Base-by-base conservation (phyloP, 108 stramenopile species). In the Chaetoceros muelleri region DNA sequence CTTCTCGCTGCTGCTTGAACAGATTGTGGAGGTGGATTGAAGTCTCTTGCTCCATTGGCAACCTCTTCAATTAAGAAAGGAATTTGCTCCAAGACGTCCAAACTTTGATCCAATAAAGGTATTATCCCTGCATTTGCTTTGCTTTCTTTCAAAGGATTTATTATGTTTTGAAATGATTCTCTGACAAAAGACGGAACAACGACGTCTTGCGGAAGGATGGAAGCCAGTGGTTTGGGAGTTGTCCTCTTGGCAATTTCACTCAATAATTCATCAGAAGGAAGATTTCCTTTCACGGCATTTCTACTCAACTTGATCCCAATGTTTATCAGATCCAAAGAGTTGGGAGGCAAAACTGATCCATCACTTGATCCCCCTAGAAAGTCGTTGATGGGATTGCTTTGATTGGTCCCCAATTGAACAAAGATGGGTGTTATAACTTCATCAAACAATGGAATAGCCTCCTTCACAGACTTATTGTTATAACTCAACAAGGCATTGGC, bases 401-500 rank as follows among this genome's bases (percentile, higher is more conserved):
- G 76, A 47, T 60, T 60, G 0, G 56, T 53, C 46, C 79, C 78
- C 31, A 67, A 61, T 29, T 74, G 65, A 7, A 81, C 74, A 65
- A 86, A 88, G 23, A 90, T 60, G 3, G 94, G 94, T 10, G 87
- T 81, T 54, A 92, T 67, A 17, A 93, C 66, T 68, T 93, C 90
- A 44, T 90, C 86, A 65, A 95, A 93, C 24, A 85, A 61, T 0
- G 93, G 93, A 2, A 94, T 80, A 1, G 92, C 92, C 10, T 90
- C 86, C 29, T 52, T 46, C 7, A 88, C 85, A 1, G 80, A 84
- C 64, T 87, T 82, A 73, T 96, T 94, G 72, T 96, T 96, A 77
- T 79, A 96, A 61, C 84, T 83, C 24, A 95, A 64, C 19, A 90
- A 55, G 2, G 90, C 92, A 69, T 93, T 93, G 45, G 84, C 95